These are phyloP conservation scores for Neurospora sp. DNA, from an alignment of 495 filamentous ascomycete species.

Conservation along the genomic window DNA sequence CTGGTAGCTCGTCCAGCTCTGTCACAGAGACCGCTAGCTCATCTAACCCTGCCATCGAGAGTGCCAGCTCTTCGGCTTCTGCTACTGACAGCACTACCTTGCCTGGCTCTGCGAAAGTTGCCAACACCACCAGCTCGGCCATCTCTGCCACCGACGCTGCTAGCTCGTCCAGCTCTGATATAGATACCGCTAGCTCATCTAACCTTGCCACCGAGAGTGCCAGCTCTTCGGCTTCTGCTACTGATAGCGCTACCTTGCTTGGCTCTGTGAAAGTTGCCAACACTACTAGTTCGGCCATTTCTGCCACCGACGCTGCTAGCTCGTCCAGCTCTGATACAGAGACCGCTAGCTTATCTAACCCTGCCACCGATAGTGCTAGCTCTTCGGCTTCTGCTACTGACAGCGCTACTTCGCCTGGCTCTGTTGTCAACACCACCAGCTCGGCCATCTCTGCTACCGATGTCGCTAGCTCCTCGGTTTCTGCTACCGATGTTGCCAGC, in stretches of 20 bases:
- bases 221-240: background rate
- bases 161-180: background rate
- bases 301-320: background rate
- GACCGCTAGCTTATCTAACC: background rate
- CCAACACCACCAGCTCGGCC: background rate
- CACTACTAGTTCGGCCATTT: background rate
- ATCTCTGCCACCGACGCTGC: background rate
- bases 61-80: background rate
- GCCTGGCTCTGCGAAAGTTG: background rate
- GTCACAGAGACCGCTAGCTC: background rate
- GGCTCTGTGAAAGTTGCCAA: background rate
- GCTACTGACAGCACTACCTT: background rate
- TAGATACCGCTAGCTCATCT: background rate
- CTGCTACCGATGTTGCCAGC: background rate
- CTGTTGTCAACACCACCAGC: background rate
- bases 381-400: background rate
- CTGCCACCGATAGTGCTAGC: background rate
- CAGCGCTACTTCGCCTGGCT: constrained; percentile 1
- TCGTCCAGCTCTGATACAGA: background rate
- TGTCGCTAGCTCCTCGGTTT: background rate
- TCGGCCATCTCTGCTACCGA: background rate
- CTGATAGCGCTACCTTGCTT: background rate
- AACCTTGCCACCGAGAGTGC: background rate
- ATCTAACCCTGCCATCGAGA: background rate
- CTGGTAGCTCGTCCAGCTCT: background rate